Evolutionary conservation across 768 basidiomycete species (phyloP), one percentile per base, ranked within the genome.

Genomic region (Trametes gibbosa): DNA sequence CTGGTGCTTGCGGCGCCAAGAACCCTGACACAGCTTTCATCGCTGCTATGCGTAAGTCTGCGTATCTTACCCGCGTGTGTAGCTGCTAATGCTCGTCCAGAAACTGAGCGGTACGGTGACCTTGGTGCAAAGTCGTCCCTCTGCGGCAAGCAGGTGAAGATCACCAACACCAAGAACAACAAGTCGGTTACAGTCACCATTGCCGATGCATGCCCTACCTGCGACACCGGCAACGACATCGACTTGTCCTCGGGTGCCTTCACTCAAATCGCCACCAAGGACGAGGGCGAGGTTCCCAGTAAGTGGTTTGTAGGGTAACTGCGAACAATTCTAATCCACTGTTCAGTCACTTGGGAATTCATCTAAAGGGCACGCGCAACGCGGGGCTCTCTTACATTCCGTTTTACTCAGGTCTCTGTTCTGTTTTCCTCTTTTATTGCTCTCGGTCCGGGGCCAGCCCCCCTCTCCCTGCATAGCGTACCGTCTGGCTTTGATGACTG

Each of bases 1-100:
- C 89, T 8, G 95, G 95, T 53, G 89, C 91, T 6, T 97, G 95
- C 72, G 95, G 95, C 45, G 63, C 53, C 29, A 66, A 75, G 34
- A 70, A 84, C 78, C 57, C 67, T 2, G 95, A 96, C 73, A 65
- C 14, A 25, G 85, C 76, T 64, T 50, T 76, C 37, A 79, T 91
- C 65, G 84, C 79, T 65, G 89, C 89, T 37, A 80, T 91, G 24
- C 81, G 87, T 83, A 64, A 65, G 81, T 62, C 9, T 21, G 9
- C 72, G 27, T 46, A 19, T 1, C 2, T 1, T 39, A 29, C 23
- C 29, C n/a, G 5, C n/a, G 37, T 9, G 7, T n/a, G 3, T 9
- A 19, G 17, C 10, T 9, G 5, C 40, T 32, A 19, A 42, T 29
- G 39, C 17, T 23, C 1, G 14, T 5, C 9, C 43, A 59, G 51